These are phyloP conservation scores for Boeremia lycopersici DNA, from an alignment of 2,329 filamentous ascomycete genomes.

Conservation along the genomic window DNA sequence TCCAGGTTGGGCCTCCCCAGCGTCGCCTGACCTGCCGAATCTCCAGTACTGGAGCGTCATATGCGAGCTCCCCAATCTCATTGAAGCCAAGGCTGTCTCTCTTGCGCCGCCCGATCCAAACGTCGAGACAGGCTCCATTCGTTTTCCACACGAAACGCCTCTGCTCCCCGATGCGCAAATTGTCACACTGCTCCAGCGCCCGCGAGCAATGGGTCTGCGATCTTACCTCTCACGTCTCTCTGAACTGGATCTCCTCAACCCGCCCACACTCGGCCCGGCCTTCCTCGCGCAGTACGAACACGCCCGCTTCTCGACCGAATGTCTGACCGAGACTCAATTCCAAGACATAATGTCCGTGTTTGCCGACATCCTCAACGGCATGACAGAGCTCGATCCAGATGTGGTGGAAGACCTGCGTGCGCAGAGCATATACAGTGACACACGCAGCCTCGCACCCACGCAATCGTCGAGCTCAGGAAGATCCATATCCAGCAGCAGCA, in stretches of 20 bases:
- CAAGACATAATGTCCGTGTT: slow-evolving; percentile 82
- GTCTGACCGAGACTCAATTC: slow-evolving; percentile 74
- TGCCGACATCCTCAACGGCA: slow-evolving; percentile 76
- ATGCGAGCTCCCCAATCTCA: slow-evolving; percentile 82
- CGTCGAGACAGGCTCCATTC: slow-evolving; percentile 31
- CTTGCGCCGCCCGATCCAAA: slow-evolving; percentile 69
- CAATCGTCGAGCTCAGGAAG: slow-evolving; percentile 25
- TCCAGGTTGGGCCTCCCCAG: slow-evolving; percentile 84
- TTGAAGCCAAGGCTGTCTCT: slow-evolving; percentile 92
- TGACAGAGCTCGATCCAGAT: slow-evolving; percentile 67
- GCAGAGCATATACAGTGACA: slow-evolving; percentile 35
- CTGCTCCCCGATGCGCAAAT: slow-evolving; percentile 67
- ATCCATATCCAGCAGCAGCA: slow-evolving; percentile 15
- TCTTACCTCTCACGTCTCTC: slow-evolving; percentile 78
- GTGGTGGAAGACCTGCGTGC: slow-evolving; percentile 55
- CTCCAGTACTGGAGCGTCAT: slow-evolving; percentile 85
- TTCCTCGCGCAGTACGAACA: slow-evolving; percentile 83
- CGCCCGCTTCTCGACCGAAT: slow-evolving; percentile 77
- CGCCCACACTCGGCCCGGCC: slow-evolving; percentile 55
- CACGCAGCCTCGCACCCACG: slow-evolving; percentile 42
- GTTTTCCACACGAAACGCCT: slow-evolving; percentile 34
- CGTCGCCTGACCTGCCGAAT: slow-evolving; percentile 73
- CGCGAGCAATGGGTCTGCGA: slow-evolving; percentile 73
- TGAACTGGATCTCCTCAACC: slow-evolving; percentile 66
- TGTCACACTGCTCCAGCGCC: slow-evolving; percentile 73